Evolutionary conservation across 129 eudicot genomes (phyloP), one percentile per base, ranked within the genome.

Genomic region (Solidago caesia): DNA sequence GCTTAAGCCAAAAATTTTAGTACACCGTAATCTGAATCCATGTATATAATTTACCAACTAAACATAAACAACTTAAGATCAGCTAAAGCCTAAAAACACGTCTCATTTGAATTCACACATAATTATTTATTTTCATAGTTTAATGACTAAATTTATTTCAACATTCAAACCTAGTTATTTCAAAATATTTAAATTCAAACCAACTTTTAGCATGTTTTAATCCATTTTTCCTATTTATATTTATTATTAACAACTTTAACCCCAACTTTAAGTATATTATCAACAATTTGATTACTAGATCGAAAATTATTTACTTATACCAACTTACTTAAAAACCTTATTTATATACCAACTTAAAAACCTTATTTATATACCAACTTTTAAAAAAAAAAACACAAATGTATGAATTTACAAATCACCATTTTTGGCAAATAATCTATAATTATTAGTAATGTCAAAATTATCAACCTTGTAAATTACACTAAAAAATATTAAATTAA

Each of bases 381-480:
- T 33, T 0, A 0, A 33, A 33, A 33, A 33, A 33, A 33, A 33
- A 33, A 33, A 33, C 2, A 33, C 39, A 48, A 26, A 39, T 33
- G n/a, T 51, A 75, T 33, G 52, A 64, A 49, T 64, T 42, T 52
- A 49, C 65, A 42, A 41, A 75, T 26, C 65, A 14, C 5, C 70
- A 63, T 46, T 60, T 43, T 44, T 27, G 3, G 61, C 15, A 7
- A 47, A 2, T 44, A 64, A 42, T 47, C 43, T 33, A 48, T 3
- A 5, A 74, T 33, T 33, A 15, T 2, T 29, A 41, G 21, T 21
- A 21, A 4, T 8, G 6, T 8, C 1, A 45, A 12, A n/a, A 44
- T 42, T 49, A 39, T 0, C 39, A 33, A 33, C 39, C 39, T 1
- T 33, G 0, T 33, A 33, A 33, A 33, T 33, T 33, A 33, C 39